Evolutionary conservation across 2,329 filamentous ascomycete species (phyloP).

Genomic region (Penicillium sp.): DNA sequence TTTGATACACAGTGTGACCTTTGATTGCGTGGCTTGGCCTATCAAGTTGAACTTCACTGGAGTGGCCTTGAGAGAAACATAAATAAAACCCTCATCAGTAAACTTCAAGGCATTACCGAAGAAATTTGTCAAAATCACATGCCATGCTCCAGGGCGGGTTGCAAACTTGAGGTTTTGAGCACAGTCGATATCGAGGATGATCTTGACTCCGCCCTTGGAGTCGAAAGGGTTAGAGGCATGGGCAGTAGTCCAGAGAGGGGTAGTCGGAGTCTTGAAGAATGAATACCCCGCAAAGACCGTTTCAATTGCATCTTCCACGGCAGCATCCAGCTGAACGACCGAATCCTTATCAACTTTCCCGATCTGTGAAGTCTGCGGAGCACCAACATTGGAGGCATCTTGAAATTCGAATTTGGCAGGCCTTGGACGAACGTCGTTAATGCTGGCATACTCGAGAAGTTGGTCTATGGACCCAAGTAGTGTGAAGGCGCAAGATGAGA

Average conservation of each 20-base stretch:
- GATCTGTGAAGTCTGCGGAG: background rate
- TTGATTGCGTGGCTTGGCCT: conserved; percentile 1
- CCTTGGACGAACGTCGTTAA: conserved; percentile 16
- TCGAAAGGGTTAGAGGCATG: background rate
- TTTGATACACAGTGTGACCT: conserved; percentile 23
- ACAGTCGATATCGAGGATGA: conserved; percentile 14
- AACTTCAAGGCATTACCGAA: conserved; percentile 20
- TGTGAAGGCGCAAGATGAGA: conserved; percentile 40
- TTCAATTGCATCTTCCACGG: conserved; percentile 14
- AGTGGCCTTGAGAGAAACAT: conserved; percentile 4
- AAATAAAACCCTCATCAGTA: conserved; percentile 8
- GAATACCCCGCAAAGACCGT: conserved; percentile 16
- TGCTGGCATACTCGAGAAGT: conserved; percentile 28
- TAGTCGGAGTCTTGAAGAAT: conserved; percentile 1
- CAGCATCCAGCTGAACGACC: conserved; percentile 10
- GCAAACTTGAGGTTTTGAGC: conserved; percentile 9
- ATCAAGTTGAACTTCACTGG: conserved; percentile 2
- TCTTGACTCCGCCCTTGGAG: background rate
- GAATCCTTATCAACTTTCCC: background rate
- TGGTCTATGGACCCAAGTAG: conserved; percentile 41
- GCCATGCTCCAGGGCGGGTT: conserved; percentile 11
- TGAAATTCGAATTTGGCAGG: background rate
- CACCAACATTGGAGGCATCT: background rate
- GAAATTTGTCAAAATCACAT: conserved; percentile 16
- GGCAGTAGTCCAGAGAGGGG: background rate